A percentile compares a stretch with the other conserved stretches of the same genome.
phyloP scores from a whole-genome alignment of 129 eudicot genomes.

The Glebionis coronaria region DNA sequence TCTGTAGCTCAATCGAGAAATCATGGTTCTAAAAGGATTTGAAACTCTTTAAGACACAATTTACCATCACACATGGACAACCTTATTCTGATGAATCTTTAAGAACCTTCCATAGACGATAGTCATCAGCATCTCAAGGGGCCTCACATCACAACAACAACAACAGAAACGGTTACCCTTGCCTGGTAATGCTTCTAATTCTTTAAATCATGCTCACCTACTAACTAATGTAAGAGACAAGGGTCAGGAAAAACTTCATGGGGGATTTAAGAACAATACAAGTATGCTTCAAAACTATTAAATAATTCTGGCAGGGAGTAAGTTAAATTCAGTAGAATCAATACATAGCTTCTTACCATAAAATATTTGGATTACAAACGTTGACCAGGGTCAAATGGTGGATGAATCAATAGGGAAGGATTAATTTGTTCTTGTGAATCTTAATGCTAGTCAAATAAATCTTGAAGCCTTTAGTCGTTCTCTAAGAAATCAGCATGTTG shows the following conservation, averaged over 20 bases:
- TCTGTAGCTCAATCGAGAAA: no score
- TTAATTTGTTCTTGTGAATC: slow-evolving; percentile 18
- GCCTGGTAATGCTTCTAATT: slow-evolving; percentile 17
- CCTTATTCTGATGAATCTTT: no score
- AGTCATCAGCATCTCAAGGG: no score
- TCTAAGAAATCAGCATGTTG: no score
- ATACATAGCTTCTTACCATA: slow-evolving; percentile 2
- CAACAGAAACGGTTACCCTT: slow-evolving; percentile 33
- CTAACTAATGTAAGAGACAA: slow-evolving; percentile 38
- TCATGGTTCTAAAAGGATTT: no score
- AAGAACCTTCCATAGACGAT: no score
- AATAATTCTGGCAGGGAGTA: slow-evolving; percentile 23
- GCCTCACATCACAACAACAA: no score
- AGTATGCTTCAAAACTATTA: slow-evolving; percentile 53
- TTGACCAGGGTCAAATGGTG: slow-evolving; percentile 27
- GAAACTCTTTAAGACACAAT: no score
- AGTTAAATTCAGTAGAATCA: slow-evolving; percentile 22
- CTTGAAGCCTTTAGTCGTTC: slow-evolving; percentile 80
- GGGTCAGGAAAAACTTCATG: slow-evolving; percentile 31
- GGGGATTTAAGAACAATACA: slow-evolving; percentile 35
- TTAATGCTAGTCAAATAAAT: slow-evolving; percentile 45
- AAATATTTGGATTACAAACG: slow-evolving; percentile 5
- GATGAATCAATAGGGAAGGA: slow-evolving; percentile 31
- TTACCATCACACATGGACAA: no score
- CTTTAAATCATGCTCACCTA: slow-evolving; percentile 30